Evolutionary conservation across 192 early-diverging fungal genomes (phyloP).

Genomic region (Gamsiella multidivaricata): DNA sequence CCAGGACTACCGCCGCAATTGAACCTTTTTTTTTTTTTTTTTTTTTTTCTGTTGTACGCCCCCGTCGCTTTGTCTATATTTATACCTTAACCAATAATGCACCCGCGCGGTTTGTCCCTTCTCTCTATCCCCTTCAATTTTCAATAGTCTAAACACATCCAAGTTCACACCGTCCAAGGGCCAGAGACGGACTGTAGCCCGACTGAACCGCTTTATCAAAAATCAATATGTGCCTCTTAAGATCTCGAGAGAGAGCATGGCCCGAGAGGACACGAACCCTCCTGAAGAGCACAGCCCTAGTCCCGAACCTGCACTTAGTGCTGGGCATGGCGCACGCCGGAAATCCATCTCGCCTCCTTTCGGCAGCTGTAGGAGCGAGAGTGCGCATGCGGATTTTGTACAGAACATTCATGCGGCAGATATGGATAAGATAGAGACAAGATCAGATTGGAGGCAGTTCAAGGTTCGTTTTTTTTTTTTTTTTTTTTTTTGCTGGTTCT

Average conservation of each 20-base stretch:
- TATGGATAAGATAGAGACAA: conserved; percentile 9
- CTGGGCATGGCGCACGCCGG: conserved; percentile 5
- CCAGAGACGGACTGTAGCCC: conserved; percentile 71
- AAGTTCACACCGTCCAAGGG: conserved; percentile 70
- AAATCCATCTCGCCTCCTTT: conserved; percentile 42
- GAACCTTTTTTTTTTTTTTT: not conserved
- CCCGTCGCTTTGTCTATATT: not conserved
- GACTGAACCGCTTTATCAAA: conserved; percentile 68
- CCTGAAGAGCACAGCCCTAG: conserved; percentile 40
- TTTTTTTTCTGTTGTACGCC: not conserved
- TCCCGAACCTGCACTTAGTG: conserved; percentile 11
- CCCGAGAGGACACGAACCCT: conserved; percentile 20
- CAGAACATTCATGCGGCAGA: conserved; percentile 37
- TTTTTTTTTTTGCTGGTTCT: not conserved
- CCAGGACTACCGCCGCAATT: too few species aligned
- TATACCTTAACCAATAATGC: not conserved
- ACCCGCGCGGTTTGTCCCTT: too few species aligned
- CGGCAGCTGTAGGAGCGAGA: conserved; percentile 21
- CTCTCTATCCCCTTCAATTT: not conserved
- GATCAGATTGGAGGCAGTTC: conserved; percentile 32
- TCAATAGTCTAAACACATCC: conserved; percentile 60
- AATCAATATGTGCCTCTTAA: conserved; percentile 52
- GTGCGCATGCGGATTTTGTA: conserved; percentile 31
- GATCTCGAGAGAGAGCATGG: conserved; percentile 39
- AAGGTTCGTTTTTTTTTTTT: conserved; percentile 25